A percentile compares a stretch with the other conserved stretches of the same genome.
Conservation (phyloP, 192 early-diverging fungal genomes). For the Coemansia sp. region DNA sequence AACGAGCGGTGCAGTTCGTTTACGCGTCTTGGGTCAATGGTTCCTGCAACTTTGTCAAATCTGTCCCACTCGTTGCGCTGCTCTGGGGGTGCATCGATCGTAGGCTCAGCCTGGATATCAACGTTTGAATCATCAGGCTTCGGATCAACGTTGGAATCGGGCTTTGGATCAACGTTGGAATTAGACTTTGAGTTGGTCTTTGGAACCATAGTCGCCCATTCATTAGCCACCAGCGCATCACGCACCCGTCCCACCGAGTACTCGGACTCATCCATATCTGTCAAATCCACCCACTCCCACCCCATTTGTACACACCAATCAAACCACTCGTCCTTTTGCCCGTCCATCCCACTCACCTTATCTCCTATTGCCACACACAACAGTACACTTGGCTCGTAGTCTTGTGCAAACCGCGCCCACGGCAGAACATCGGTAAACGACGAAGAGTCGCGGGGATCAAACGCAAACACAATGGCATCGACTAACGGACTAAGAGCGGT, state of each 20-base stretch:
- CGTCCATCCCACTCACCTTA: background rate
- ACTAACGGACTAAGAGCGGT: constrained; percentile 38
- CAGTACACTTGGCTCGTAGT: constrained; percentile 25
- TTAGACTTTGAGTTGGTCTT: background rate
- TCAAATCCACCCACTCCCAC: constrained; percentile 54
- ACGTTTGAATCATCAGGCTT: no score
- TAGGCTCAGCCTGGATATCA: no score
- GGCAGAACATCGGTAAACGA: constrained; percentile 47
- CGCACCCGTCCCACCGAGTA: constrained; percentile 31
- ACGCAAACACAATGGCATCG: constrained; percentile 42
- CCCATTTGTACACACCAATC: constrained; percentile 39
- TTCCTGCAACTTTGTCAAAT: constrained; percentile 24
- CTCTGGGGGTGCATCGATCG: no score
- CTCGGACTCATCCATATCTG: constrained; percentile 42
- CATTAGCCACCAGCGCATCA: constrained; percentile 42
- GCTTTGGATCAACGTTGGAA: no score
- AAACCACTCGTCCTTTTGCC: constrained; percentile 27
- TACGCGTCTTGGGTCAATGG: constrained; percentile 19
- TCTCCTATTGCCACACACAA: constrained; percentile 25
- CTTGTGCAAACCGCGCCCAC: constrained; percentile 34
- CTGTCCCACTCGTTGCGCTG: constrained; percentile 35
- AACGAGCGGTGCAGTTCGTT: constrained; percentile 18
- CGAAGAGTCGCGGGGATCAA: constrained; percentile 20
- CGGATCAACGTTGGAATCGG: no score
- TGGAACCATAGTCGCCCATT: constrained; percentile 38